phyloP scores from a whole-genome alignment of 1,139 yeast species.

The Hyphopichia khmerensis region DNA sequence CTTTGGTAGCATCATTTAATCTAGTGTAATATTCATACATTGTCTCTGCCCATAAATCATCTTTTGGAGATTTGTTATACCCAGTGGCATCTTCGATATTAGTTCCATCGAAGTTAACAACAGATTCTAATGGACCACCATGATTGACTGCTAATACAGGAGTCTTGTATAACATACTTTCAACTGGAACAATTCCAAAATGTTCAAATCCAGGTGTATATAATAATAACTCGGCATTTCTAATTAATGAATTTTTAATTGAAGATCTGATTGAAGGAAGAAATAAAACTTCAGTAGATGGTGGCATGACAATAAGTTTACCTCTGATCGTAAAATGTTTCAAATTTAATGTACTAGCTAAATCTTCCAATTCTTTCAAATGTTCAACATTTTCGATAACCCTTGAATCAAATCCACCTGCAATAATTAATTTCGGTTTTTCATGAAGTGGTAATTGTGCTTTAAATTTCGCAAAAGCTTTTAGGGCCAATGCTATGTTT shows the following conservation, averaged over 20 bases:
- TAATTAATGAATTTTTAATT: constrained; percentile 63
- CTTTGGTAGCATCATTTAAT: constrained; percentile 26
- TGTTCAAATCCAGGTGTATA: constrained; percentile 94
- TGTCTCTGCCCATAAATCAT: constrained; percentile 62
- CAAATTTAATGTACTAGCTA: constrained; percentile 48
- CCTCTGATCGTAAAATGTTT: constrained; percentile 50
- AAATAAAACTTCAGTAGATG: constrained; percentile 59
- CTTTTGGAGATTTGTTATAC: constrained; percentile 59
- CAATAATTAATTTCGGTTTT: constrained; percentile 54
- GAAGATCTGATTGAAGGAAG: constrained; percentile 74
- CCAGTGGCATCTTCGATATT: constrained; percentile 63
- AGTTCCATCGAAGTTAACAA: constrained; percentile 44
- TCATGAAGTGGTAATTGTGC: constrained; percentile 11
- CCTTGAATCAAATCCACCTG: constrained; percentile 91
- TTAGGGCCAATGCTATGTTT: constrained; percentile 73
- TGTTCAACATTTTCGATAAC: constrained; percentile 77
- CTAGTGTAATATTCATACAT: constrained; percentile 42
- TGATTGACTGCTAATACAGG: constrained; percentile 84
- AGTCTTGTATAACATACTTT: constrained; percentile 81
- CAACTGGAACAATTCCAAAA: constrained; percentile 96
- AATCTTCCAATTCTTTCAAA: constrained; percentile 54
- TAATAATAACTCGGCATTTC: constrained; percentile 57
- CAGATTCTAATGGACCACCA: constrained; percentile 93
- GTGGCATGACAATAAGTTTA: constrained; percentile 36
- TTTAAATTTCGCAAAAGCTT: constrained; percentile 52